These are phyloP conservation scores for Lathyrus tuberosus DNA, from an alignment of 306 rosid species.

Conservation along the genomic window DNA sequence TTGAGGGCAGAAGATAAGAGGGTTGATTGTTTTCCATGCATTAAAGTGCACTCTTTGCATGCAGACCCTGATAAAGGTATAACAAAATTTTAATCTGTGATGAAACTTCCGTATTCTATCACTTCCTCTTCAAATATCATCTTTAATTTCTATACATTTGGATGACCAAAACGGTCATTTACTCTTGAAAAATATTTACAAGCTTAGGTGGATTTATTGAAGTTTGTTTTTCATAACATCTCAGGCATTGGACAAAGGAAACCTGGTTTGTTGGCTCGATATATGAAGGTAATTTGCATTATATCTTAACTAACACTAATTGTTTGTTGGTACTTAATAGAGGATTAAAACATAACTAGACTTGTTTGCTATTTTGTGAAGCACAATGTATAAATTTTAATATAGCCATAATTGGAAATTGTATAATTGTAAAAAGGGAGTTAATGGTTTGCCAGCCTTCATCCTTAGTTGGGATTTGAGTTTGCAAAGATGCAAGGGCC, in stretches of 20 bases:
- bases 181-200: conserved; percentile 24
- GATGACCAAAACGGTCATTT: conserved; percentile 20
- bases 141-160: conserved; percentile 8
- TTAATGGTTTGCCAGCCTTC: conserved; percentile 14
- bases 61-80: conserved; percentile 73
- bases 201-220: conserved; percentile 37
- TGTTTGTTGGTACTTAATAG: conserved; percentile 11
- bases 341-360: conserved; percentile 23
- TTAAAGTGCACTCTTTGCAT: conserved; percentile 59
- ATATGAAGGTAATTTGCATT: conserved; percentile 78
- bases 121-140: conserved; percentile 4
- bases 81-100: conserved; percentile 25
- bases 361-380: conserved; percentile 8
- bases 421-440: conserved; percentile 10
- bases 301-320: not conserved
- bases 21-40: conserved; percentile 93
- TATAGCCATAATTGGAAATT: conserved; percentile 23
- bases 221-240: conserved; percentile 38
- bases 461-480: conserved; percentile 27
- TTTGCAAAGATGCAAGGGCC: not conserved
- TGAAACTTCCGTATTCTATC: conserved; percentile 34
- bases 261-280: conserved; percentile 77
- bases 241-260: conserved; percentile 67
- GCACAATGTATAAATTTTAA: conserved; percentile 19
- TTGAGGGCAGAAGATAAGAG: conserved; percentile 82